Percentiles rank a stretch among this genome's conserved stretches.
Conservation (phyloP, 179 eudicot species). For the Actinidia chinensis region DNA sequence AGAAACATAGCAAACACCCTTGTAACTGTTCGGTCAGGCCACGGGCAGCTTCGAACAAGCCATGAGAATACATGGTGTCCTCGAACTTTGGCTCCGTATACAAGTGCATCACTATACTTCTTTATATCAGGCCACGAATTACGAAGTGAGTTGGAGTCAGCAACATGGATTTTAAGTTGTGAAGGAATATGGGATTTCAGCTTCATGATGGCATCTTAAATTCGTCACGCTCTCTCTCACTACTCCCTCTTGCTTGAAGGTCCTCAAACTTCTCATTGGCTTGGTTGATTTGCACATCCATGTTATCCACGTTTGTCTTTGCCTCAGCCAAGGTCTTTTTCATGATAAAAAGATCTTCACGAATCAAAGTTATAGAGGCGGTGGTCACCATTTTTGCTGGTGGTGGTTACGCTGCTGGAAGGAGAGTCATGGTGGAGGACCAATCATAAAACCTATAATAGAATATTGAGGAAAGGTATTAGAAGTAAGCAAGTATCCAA, state of each 20-base stretch:
- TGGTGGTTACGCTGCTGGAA: not conserved
- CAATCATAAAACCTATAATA: too few relatives aligned
- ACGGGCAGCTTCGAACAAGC: not conserved
- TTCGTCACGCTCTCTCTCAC: not conserved
- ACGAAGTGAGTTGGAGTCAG: not conserved
- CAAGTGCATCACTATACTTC: not conserved
- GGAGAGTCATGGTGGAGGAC: too few relatives aligned
- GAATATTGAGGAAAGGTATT: too few relatives aligned
- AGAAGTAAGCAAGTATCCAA: too few relatives aligned
- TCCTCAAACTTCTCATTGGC: not conserved
- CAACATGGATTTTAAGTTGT: not conserved
- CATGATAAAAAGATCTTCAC: not conserved
- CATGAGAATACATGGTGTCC: not conserved
- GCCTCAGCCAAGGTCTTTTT: too few relatives aligned
- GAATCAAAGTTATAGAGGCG: not conserved
- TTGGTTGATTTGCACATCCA: not conserved
- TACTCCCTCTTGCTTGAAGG: not conserved
- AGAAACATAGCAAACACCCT: not conserved
- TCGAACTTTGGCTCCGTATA: not conserved
- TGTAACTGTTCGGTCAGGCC: not conserved
- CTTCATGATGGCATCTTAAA: not conserved
- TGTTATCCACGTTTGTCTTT: not conserved
- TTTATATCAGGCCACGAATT: not conserved
- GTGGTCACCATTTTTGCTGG: not conserved
- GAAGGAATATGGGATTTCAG: not conserved